A percentile compares a stretch with the other conserved stretches of the same genome.
Conservation (phyloP, 768 basidiomycete genomes). For the Tylopilus vinaceipallidus region DNA sequence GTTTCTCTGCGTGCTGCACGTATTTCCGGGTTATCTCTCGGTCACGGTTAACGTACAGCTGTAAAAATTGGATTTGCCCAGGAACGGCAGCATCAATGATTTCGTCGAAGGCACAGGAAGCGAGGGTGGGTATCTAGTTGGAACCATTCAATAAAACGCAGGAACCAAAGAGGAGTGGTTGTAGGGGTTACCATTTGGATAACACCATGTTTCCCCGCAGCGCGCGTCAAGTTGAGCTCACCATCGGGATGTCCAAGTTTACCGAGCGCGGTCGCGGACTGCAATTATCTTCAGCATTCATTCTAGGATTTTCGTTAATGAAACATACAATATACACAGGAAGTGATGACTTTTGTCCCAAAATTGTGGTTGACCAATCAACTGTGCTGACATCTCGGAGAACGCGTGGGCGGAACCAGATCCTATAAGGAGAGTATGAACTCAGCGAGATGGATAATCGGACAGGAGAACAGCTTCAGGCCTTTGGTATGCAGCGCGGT, state of each 20-base stretch:
- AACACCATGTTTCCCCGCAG: slow-evolving; percentile 71
- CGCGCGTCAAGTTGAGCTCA: slow-evolving; percentile 83
- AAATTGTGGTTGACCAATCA: slow-evolving; percentile 77
- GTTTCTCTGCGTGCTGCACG: slow-evolving; percentile 81
- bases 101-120: slow-evolving; percentile 92
- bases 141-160: slow-evolving; percentile 30
- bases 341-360: slow-evolving; percentile 72
- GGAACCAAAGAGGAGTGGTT: neutral
- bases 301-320: slow-evolving; percentile 23
- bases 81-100: slow-evolving; percentile 77
- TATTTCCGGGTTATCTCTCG: slow-evolving; percentile 79
- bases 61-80: slow-evolving; percentile 78
- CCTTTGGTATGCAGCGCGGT: slow-evolving; percentile 88
- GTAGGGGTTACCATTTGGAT: slow-evolving; percentile 58
- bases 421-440: slow-evolving; percentile 33
- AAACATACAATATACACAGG: slow-evolving; percentile 69
- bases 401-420: slow-evolving; percentile 88
- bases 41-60: slow-evolving; percentile 88
- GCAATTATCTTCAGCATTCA: neutral
- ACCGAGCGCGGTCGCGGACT: slow-evolving; percentile 78
- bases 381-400: slow-evolving; percentile 79
- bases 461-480: slow-evolving; percentile 18
- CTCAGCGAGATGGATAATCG: neutral
- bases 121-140: slow-evolving; percentile 87
- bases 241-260: slow-evolving; percentile 94